Base-by-base conservation (phyloP, 306 rosid species). In the Dryas octopetala region DNA sequence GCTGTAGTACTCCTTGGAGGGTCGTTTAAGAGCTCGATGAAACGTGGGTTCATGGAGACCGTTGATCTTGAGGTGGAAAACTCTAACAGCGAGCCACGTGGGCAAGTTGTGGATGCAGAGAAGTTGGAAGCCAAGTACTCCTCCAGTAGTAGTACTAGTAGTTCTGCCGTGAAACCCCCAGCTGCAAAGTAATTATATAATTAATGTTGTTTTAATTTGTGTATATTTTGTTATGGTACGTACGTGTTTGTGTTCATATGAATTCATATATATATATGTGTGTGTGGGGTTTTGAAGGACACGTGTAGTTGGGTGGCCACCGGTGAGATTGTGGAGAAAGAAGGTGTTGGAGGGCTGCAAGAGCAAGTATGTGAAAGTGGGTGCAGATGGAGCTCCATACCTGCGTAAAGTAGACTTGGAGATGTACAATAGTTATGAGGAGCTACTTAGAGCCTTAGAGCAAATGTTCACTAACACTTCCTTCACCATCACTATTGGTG, bases 221-320 rank as follows among this genome's bases (percentile, higher is more conserved):
- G 0, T 10, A 5, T 32, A 17, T 62, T 4, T 26, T 15, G 17
- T 14, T 51, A 11, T 62, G 8, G 38, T 62, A 5, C 28, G 32
- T 23, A 23, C 10, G n/a, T 32, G n/a, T 59, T 10, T 38, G 19
- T 62, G 45, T 12, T 10, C n/a, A 17, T 7, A 17, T 60, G 5
- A 9, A 26, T 59, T 38, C 14, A 2, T 28, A 2, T 40, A 7
- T 62, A 26, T 41, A 23, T 0, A 23, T 23, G 1, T 23, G 0
- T 15, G 7, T 68, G 73, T 13, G 45, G 2, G 45, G 3, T 11
- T 11, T 7, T 61, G 58, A 49, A 82, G 82, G 68, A 57, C 32
- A 49, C 66, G 46, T 53, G 68, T 63, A 66, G 58, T 54, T 40
- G 85, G 82, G 8, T 82, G 85, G 85, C 82, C 85, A 9, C 79